Evolutionary conservation across 306 rosid genomes (phyloP).

Genomic region (Herpetospermum pedunculosum): DNA sequence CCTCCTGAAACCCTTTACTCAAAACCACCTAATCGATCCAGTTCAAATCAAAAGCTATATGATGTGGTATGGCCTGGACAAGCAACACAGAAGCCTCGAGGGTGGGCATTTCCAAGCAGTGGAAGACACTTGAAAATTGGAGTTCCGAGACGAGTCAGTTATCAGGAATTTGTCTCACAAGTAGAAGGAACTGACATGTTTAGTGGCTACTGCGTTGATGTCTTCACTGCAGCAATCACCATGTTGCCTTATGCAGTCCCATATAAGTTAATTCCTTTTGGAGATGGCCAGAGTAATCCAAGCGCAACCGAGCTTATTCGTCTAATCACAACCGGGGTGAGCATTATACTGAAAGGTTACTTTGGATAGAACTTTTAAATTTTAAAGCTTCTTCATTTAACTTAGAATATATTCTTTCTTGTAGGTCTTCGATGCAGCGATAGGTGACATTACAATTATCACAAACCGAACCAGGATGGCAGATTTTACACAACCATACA

Average conservation of each 20-base stretch:
- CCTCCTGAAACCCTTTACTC: conserved; percentile 54
- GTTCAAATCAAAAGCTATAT: conserved; percentile 28
- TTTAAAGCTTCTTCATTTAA: conserved; percentile 10
- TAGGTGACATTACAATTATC: conserved; percentile 82
- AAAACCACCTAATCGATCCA: conserved; percentile 37
- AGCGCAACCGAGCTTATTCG: conserved; percentile 48
- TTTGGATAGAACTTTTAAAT: conserved; percentile 7
- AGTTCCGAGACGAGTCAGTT: conserved; percentile 55
- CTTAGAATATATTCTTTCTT: conserved; percentile 16
- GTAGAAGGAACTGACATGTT: conserved; percentile 40
- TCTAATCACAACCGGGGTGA: conserved; percentile 58
- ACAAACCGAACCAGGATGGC: conserved; percentile 74
- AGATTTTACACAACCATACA: conserved; percentile 87
- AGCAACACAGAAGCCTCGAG: conserved; percentile 55
- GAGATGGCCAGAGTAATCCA: conserved; percentile 62
- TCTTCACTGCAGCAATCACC: conserved; percentile 66
- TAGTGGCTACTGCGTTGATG: conserved; percentile 84
- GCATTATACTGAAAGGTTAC: conserved; percentile 17
- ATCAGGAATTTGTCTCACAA: conserved; percentile 44
- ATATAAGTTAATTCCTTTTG: conserved; percentile 40
- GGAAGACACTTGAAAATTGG: conserved; percentile 75
- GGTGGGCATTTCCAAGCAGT: conserved; percentile 86
- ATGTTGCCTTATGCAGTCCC: conserved; percentile 84
- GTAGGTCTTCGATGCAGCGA: conserved; percentile 70
- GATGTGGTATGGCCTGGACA: conserved; percentile 82